phyloP scores from a whole-genome alignment of 495 filamentous ascomycete genomes.

The Delitschia confertaspora region DNA sequence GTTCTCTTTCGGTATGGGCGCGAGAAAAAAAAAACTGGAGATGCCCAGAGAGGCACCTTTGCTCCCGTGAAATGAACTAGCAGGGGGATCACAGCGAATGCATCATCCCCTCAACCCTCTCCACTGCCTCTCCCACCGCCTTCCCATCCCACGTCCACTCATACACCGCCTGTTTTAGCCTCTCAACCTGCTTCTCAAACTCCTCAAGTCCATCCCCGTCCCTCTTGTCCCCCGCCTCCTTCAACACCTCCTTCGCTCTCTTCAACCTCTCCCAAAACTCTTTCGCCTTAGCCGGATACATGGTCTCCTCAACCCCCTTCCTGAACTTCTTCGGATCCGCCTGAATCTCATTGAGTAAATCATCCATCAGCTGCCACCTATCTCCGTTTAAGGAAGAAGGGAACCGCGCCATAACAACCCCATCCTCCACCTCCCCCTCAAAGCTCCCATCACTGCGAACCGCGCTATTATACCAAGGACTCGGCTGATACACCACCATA shows the following conservation, averaged over 20 bases:
- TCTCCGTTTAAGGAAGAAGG: conserved; percentile 28
- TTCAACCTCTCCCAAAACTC: background rate
- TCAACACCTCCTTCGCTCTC: background rate
- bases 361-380: conserved; percentile 21
- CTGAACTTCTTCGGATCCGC: conserved; percentile 3
- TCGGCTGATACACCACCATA: conserved; percentile 34
- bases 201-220: background rate
- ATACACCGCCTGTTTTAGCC: too few relatives aligned
- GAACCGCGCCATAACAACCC: conserved; percentile 39
- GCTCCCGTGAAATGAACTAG: too few relatives aligned
- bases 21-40: too few relatives aligned
- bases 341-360: conserved; percentile 8
- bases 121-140: too few relatives aligned
- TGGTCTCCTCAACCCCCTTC: conserved; percentile 17
- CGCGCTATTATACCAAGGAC: conserved; percentile 38
- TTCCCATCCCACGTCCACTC: too few relatives aligned
- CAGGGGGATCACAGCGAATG: too few relatives aligned
- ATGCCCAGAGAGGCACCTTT: too few relatives aligned
- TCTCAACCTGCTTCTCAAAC: background rate
- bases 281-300: conserved; percentile 14
- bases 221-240: background rate
- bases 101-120: too few relatives aligned
- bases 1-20: too few relatives aligned
- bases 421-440: conserved; percentile 32
- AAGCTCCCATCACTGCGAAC: conserved; percentile 27